phyloP scores from a whole-genome alignment of 352 stramenopile species.

The Pythium volutum region DNA sequence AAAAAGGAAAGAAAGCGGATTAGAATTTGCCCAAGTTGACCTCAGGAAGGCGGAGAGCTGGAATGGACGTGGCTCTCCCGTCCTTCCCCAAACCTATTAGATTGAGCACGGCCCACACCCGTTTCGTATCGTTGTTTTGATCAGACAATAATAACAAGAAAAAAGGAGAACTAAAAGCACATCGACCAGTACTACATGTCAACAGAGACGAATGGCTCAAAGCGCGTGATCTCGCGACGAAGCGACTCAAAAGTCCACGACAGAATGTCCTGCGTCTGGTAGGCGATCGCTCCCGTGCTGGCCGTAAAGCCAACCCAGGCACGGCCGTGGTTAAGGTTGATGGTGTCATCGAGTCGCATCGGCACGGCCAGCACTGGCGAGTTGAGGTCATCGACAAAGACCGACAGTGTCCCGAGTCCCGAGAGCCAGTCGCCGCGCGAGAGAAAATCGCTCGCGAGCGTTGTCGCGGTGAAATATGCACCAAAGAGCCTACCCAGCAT shows the following conservation, averaged over 20 bases:
- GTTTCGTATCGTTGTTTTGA: conserved; percentile 24
- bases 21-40: conserved; percentile 30
- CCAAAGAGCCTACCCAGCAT: conserved; percentile 45
- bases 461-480: conserved; percentile 50
- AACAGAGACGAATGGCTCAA: conserved; percentile 3
- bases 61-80: conserved; percentile 15
- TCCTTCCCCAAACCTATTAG: conserved; percentile 27
- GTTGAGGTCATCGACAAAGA: conserved; percentile 89
- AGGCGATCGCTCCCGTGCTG: conserved; percentile 76
- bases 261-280: conserved; percentile 89
- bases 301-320: conserved; percentile 92
- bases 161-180: conserved; percentile 14
- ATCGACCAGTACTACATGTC: neutral
- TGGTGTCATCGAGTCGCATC: conserved; percentile 75
- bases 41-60: conserved; percentile 18
- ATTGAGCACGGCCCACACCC: conserved; percentile 25
- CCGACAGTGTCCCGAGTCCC: conserved; percentile 71
- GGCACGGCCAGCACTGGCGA: conserved; percentile 77
- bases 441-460: conserved; percentile 68
- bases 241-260: conserved; percentile 78
- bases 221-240: conserved; percentile 26
- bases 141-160: conserved; percentile 19
- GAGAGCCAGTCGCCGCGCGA: conserved; percentile 45
- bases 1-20: conserved; percentile 20
- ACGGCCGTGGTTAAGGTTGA: conserved; percentile 80